Percentiles rank a stretch among this genome's conserved stretches.
Evolutionary conservation across 2,329 filamentous ascomycete genomes (phyloP).

Genomic region (Davidsoniella eucalypti): DNA sequence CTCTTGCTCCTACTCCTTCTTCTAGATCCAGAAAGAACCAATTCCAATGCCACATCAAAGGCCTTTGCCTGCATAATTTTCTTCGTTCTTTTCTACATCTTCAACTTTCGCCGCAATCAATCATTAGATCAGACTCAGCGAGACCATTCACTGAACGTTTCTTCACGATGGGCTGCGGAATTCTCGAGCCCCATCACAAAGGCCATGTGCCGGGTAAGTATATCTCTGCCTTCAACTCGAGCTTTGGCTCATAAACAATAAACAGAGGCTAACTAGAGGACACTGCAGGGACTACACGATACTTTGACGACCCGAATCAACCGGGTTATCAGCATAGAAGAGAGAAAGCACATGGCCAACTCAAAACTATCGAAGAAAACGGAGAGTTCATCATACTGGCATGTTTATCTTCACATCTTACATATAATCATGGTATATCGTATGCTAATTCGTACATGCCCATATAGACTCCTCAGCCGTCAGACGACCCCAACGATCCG

Average conservation of each 20-base stretch:
- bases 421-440: background rate
- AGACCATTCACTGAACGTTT: background rate
- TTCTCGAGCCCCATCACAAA: constrained; percentile 50
- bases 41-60: background rate
- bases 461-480: constrained; percentile 56
- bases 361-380: constrained; percentile 60
- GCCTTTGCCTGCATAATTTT: background rate
- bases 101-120: constrained; percentile 6
- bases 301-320: constrained; percentile 42
- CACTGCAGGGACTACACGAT: constrained; percentile 39
- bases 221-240: constrained; percentile 8
- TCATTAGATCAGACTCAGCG: background rate
- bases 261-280: background rate
- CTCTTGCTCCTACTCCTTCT: no score
- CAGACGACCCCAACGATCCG: constrained; percentile 79
- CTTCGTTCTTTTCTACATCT: constrained; percentile 2
- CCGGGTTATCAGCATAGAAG: constrained; percentile 23
- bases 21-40: no score
- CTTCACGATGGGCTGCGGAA: constrained; percentile 36
- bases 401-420: constrained; percentile 13
- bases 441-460: background rate
- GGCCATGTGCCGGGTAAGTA: constrained; percentile 56
- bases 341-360: constrained; percentile 21
- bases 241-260: constrained; percentile 1
- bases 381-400: constrained; percentile 60